Base-by-base conservation (phyloP, 306 rosid species). In the Prunus padus region DNA sequence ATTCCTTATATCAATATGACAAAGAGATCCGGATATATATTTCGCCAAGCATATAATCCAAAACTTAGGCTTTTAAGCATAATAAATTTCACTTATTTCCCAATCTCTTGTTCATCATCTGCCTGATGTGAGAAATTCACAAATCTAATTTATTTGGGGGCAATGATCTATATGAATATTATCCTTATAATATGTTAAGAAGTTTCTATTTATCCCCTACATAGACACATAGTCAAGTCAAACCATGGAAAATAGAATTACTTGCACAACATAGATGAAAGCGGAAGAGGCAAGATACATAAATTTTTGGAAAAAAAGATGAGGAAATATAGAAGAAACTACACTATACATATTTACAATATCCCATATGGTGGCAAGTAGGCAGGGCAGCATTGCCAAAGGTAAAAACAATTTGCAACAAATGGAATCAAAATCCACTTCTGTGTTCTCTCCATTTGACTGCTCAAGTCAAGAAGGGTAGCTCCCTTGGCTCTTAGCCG, bases 401-500 rank as follows among this genome's bases (percentile, higher is more conserved):
- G 42, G 61, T n/a, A 37, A 20, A 77, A 81, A 71, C 47, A 2
- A 9, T 49, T 20, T 14, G n/a, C 16, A 67, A 47, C 33, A 69
- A 54, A 20, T 45, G 63, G 65, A 46, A 66, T 67, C n/a, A 46
- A 42, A 62, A 14, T 18, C 20, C 68, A 69, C 64, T 40, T 64
- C 54, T 33, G 28, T 55, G 20, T 16, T 15, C n/a, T 33, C 11
- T 18, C 56, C 55, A 46, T 2, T 62, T 52, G 18, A n/a, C 55
- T 63, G 60, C 72, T 57, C 31, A 37, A 20, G 64, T 80, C 66
- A 71, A 44, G 77, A 22, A 59, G 74, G 71, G 51, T 76, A 81
- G 69, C 84, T 22, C 33, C 79, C 86, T 79, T 84, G 89, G 57
- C 68, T 86, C 89, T 92, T 95, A 14, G 97, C 75, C 28, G 97